Base-by-base conservation (phyloP, 208 protist species). In the Crithidia thermophila region DNA sequence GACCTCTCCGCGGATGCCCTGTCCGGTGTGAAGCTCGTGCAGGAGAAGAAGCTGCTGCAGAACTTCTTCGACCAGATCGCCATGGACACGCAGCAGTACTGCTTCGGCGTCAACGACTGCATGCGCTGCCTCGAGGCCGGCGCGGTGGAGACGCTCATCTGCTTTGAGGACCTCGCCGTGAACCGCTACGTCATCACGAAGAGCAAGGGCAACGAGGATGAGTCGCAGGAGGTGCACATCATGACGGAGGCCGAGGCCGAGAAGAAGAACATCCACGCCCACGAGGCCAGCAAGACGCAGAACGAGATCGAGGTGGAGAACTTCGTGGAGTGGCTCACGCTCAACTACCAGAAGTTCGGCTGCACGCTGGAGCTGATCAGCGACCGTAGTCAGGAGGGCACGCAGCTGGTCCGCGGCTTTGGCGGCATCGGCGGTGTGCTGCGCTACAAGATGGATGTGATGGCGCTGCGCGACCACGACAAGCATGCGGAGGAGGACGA, bases 21-120 rank as follows among this genome's bases (percentile, higher is more conserved):
- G 8, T 78, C 82, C 8, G 97, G 98, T 51, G 99, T 99, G 33
- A 99, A 99, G 84, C 98, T 99, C 45, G 88, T 99, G 51, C 88
- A 99, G 82, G 99, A 99, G 89, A 99, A 99, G 89, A 99, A 99
- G 81, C 78, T 99, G 36, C 90, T 99, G 58, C 83, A 98, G 45
- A 80, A 75, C 33, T 99, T 99, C 89, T 99, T 99, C 71, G 98
- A 99, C 39, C 88, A 99, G 55, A 99, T 99, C 69, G 88, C 98
- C 9, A 88, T 94, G 58, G 98, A 99, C 74, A 99, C 98, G 40
- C 97, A 99, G 70, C 97, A 98, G 77, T 99, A 98, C 74, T 99
- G 98, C 82, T 99, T 99, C 77, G 99, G 99, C 56, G 87, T 99
- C 4, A 78, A 87, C 18, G 98, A 99, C 70, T 99, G 98, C 0